A percentile compares a stretch with the other conserved stretches of the same genome.
phyloP scores from a whole-genome alignment of 1,139 yeast species.

The Wickerhamomyces sp. region DNA sequence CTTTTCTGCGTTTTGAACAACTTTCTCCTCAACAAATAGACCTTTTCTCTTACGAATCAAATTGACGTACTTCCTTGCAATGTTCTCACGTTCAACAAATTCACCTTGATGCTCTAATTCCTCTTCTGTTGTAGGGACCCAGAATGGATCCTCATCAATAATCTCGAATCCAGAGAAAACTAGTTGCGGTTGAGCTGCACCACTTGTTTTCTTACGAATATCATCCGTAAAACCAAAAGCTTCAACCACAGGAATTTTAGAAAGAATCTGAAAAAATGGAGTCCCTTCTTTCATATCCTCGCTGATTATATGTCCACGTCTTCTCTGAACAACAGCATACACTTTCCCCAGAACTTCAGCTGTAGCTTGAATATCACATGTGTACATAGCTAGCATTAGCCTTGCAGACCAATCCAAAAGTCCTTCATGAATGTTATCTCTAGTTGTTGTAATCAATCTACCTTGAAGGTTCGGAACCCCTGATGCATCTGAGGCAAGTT shows the following conservation, averaged over 20 bases:
- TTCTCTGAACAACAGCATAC: conserved; percentile 85
- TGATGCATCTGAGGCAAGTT: conserved; percentile 17
- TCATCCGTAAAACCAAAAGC: conserved; percentile 97
- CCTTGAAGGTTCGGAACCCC: conserved; percentile 47
- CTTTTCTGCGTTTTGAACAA: conserved; percentile 87
- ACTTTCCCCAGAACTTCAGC: conserved; percentile 94
- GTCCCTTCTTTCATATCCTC: conserved; percentile 99
- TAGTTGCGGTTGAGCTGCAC: conserved; percentile 95
- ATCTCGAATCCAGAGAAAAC: conserved; percentile 86
- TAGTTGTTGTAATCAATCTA: conserved; percentile 65
- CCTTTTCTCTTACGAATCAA: conserved; percentile 83
- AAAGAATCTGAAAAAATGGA: conserved; percentile 85
- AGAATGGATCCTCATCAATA: conserved; percentile 90
- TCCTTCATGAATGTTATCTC: conserved; percentile 67
- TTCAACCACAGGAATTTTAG: conserved; percentile 87
- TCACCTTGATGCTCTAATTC: conserved; percentile 93
- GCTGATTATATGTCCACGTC: conserved; percentile 79
- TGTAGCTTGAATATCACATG: conserved; percentile 93
- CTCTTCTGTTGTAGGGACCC: conserved; percentile 99
- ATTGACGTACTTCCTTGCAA: conserved; percentile 85
- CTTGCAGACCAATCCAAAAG: conserved; percentile 84
- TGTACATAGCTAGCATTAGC: conserved; percentile 84
- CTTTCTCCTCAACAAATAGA: conserved; percentile 81
- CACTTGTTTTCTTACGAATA: conserved; percentile 87
- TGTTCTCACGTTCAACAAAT: conserved; percentile 85